A percentile compares a stretch with the other conserved stretches of the same genome.
These are phyloP conservation scores for Umbellularia californica DNA, from an alignment of 164 flowering plant species.

Conservation along the genomic window DNA sequence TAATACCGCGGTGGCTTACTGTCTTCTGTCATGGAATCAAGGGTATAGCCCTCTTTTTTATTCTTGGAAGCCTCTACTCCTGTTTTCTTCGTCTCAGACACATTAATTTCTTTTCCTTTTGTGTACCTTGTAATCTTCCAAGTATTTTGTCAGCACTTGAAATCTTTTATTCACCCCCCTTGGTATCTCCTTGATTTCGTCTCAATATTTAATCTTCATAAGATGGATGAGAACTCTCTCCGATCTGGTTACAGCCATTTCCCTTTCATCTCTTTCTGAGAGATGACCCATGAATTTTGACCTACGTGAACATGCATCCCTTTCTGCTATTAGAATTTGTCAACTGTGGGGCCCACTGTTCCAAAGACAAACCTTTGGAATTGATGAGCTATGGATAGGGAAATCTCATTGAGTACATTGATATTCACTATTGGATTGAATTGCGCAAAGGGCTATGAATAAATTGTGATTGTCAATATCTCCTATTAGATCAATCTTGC, in stretches of 20 bases:
- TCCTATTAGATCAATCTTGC: too few species aligned
- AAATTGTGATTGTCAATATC: too few species aligned
- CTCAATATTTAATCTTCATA: not conserved
- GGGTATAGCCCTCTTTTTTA: conserved; percentile 15
- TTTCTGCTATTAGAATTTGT: too few species aligned
- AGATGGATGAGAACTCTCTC: conserved; percentile 12
- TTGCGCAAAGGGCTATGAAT: too few species aligned
- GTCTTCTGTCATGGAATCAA: not conserved
- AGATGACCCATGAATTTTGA: too few species aligned
- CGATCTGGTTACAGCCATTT: conserved; percentile 46
- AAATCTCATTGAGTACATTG: too few species aligned
- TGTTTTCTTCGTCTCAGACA: conserved; percentile 50
- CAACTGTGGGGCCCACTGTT: too few species aligned
- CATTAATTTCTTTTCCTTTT: conserved; percentile 50
- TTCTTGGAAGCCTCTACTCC: conserved; percentile 53
- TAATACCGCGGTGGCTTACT: conserved; percentile 29
- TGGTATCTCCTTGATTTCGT: conserved; percentile 24
- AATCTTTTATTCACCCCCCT: conserved; percentile 36
- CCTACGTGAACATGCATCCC: too few species aligned
- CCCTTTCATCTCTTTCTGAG: not conserved
- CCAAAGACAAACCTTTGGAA: too few species aligned
- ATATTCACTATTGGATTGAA: too few species aligned
- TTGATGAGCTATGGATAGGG: too few species aligned
- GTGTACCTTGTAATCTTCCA: conserved; percentile 27
- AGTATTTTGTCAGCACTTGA: not conserved